Evolutionary conservation across 805 yeast genomes (phyloP).

Genomic region (Saturnispora diversa): DNA sequence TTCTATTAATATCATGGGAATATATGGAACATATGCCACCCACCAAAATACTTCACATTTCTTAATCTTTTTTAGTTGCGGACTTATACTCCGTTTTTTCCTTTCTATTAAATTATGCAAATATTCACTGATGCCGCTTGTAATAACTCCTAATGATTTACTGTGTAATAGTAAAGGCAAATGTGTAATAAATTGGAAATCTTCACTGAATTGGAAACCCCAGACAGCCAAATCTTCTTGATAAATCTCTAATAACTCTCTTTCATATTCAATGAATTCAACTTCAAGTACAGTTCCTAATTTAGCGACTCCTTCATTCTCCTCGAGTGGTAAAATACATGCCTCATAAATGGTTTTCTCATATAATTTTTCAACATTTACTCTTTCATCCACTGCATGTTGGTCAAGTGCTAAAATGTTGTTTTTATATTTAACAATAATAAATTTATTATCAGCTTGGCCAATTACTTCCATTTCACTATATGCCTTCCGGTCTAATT

Average conservation of each 20-base stretch:
- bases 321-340: neutral
- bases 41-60: constrained; percentile 5
- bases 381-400: constrained; percentile 79
- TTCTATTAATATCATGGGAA: constrained; percentile 48
- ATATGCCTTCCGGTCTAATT: constrained; percentile 18
- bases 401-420: constrained; percentile 51
- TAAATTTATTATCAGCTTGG: constrained; percentile 60
- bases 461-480: constrained; percentile 32
- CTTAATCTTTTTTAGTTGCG: neutral
- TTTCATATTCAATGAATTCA: constrained; percentile 27
- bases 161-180: constrained; percentile 33
- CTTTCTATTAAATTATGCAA: constrained; percentile 9
- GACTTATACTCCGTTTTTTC: neutral
- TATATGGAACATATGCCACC: constrained; percentile 20
- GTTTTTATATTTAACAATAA: constrained; percentile 34
- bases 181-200: constrained; percentile 27
- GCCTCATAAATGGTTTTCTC: constrained; percentile 30
- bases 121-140: constrained; percentile 5
- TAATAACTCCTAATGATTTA: neutral
- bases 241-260: constrained; percentile 26
- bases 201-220: constrained; percentile 33
- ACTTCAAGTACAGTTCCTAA: constrained; percentile 17
- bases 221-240: constrained; percentile 30
- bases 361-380: constrained; percentile 48
- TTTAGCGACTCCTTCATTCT: neutral